phyloP scores from a whole-genome alignment of 257 asterid genomes.

The Dorcoceras hygrometricum region DNA sequence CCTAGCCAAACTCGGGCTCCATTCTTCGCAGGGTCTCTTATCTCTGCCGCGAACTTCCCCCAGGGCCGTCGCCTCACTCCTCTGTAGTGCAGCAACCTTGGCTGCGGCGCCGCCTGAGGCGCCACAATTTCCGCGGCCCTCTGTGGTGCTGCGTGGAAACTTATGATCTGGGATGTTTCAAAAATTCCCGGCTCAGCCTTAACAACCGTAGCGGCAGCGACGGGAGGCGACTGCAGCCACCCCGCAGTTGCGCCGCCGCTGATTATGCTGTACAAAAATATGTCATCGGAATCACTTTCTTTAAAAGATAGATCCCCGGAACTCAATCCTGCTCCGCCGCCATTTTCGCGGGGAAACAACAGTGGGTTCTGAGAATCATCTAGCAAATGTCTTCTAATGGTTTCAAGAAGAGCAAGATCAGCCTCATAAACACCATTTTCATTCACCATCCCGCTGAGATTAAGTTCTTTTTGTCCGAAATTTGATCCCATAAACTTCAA shows the following conservation, averaged over 20 bases:
- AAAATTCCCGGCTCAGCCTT: slow-evolving; percentile 21
- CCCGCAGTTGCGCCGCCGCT: slow-evolving; percentile 17
- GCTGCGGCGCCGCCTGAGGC: slow-evolving; percentile 1
- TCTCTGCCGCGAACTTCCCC: slow-evolving; percentile 47
- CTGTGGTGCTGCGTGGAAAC: slow-evolving; percentile 1
- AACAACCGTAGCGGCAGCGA: not conserved
- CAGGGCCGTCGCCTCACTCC: slow-evolving; percentile 44
- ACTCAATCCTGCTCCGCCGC: not conserved
- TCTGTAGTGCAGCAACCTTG: slow-evolving; percentile 28
- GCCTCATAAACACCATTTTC: slow-evolving; percentile 20
- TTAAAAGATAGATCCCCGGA: not conserved
- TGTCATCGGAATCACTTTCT: slow-evolving; percentile 9
- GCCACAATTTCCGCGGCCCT: not conserved
- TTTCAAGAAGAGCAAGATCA: slow-evolving; percentile 35
- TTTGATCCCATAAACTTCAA: no score
- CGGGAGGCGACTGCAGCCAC: slow-evolving; percentile 17
- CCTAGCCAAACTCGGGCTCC: slow-evolving; percentile 46
- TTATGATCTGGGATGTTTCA: not conserved
- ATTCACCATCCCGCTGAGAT: slow-evolving; percentile 1
- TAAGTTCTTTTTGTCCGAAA: not conserved
- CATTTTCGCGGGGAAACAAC: slow-evolving; percentile 8
- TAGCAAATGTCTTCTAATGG: slow-evolving; percentile 29
- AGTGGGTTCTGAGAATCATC: slow-evolving; percentile 33
- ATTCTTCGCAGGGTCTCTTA: slow-evolving; percentile 34
- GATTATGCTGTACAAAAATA: not conserved